Conservation (phyloP, 352 stramenopile species). For the Phytophthora uliginosa region DNA sequence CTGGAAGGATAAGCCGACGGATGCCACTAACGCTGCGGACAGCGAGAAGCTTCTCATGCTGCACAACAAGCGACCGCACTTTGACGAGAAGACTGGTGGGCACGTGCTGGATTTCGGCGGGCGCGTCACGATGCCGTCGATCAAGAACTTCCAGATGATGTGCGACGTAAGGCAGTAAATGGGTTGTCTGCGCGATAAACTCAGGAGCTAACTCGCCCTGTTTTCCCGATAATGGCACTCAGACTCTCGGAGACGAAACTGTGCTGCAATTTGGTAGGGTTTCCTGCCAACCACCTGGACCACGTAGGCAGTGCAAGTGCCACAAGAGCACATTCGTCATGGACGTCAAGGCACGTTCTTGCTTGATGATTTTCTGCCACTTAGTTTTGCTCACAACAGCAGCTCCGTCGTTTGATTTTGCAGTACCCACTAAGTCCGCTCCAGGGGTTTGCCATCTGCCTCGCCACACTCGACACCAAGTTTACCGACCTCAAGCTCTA, state of each 20-base stretch:
- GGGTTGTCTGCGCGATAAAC: slow-evolving; percentile 34
- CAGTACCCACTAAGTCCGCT: slow-evolving; percentile 85
- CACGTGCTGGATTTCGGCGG: slow-evolving; percentile 77
- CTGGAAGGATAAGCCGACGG: slow-evolving; percentile 42
- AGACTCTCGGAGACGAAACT: slow-evolving; percentile 50
- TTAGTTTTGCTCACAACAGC: background rate
- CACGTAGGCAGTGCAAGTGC: slow-evolving; percentile 64
- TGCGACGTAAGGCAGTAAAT: slow-evolving; percentile 57
- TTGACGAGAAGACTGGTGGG: slow-evolving; percentile 55
- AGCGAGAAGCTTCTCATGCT: slow-evolving; percentile 59
- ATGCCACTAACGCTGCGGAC: background rate
- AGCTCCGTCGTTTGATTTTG: slow-evolving; percentile 15
- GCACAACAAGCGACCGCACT: slow-evolving; percentile 92
- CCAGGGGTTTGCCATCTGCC: slow-evolving; percentile 91
- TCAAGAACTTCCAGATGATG: slow-evolving; percentile 84
- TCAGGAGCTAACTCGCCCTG: background rate
- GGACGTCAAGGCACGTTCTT: slow-evolving; percentile 83
- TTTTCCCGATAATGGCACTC: background rate
- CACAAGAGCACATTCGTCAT: slow-evolving; percentile 95
- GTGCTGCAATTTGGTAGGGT: slow-evolving; percentile 75
- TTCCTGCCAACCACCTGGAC: slow-evolving; percentile 61
- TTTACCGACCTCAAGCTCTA: slow-evolving; percentile 62
- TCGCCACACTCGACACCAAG: slow-evolving; percentile 90
- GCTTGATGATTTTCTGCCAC: background rate
- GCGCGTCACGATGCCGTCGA: slow-evolving; percentile 71